Evolutionary conservation across 2,329 filamentous ascomycete genomes (phyloP), one percentile per base, ranked within the genome.

Genomic region (Periconia sp.): DNA sequence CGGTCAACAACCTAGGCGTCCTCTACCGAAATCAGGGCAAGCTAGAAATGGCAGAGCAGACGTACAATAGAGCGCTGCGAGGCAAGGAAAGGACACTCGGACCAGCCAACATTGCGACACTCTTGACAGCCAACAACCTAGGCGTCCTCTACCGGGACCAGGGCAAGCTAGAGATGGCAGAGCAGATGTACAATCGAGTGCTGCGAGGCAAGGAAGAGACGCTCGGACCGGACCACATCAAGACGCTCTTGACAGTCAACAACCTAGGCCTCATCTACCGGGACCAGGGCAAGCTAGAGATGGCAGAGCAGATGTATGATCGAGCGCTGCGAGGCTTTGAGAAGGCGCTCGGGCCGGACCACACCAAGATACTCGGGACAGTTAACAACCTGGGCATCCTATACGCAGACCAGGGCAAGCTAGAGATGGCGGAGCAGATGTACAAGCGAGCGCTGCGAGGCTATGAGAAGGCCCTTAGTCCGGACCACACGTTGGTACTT

Each of bases 161-260:
- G 16, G 30, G 30, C 39, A 43, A 40, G 30, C 36, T 38, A 36
- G 23, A 31, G 9, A 7, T 12, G 9, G 22, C 22, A 31, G 39
- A 22, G 15, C 7, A 21, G 15, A 11, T 21, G 26, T 40, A 32
- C 25, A n/a, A 5, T 16, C 6, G 19, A 13, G 39, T 31, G 10
- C 31, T 43, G 13, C 6, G n/a, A 23, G 24, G 40, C 4, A 23
- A 29, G 17, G 30, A 43, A 33, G 23, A 43, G 33, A 21, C 48
- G 9, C 11, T 32, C 7, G 23, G 39, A 19, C 19, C 29, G 22
- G 39, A 38, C 8, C 34, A 36, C 16, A 13, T 12, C 6, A 12
- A 41, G 12, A 57, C 46, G 19, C 46, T 52, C 19, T 4, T 36
- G 2, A 52, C 48, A 19, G 31, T 50, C 36, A 33, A 46, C 41